Evolutionary conservation across 129 eudicot species (phyloP).

Genomic region (Deinandra increscens): DNA sequence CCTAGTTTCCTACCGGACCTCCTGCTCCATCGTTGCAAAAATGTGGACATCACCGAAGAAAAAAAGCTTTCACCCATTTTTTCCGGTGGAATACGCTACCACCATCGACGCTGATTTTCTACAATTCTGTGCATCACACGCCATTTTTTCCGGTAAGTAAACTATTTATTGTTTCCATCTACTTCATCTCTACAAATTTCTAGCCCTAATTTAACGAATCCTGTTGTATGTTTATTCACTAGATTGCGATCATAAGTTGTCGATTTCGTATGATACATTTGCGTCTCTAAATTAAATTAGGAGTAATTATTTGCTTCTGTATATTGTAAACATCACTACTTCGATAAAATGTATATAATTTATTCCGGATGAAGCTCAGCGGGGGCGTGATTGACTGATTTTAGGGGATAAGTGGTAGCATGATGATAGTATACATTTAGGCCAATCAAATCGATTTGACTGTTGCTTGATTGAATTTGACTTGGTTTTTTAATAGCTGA

Average conservation of each 20-base stretch:
- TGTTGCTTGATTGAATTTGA: not conserved
- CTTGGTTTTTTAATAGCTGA: not conserved
- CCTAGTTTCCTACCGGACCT: too few relatives aligned
- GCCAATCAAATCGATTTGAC: not conserved
- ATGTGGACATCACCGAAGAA: too few relatives aligned
- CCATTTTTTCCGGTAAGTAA: constrained; percentile 56
- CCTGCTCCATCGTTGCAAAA: too few relatives aligned
- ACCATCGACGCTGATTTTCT: constrained; percentile 54
- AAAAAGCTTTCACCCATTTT: too few relatives aligned
- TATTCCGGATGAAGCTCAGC: too few relatives aligned
- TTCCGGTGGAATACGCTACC: constrained; percentile 42
- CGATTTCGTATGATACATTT: not conserved
- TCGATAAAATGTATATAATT: too few relatives aligned
- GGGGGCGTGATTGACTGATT: too few relatives aligned
- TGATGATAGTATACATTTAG: not conserved
- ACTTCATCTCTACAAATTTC: not conserved
- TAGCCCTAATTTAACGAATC: constrained; percentile 19
- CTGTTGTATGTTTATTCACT: not conserved
- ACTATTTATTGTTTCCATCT: not conserved
- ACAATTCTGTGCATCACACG: constrained; percentile 66
- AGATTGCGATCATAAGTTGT: not conserved
- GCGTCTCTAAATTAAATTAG: too few relatives aligned
- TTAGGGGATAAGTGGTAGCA: too few relatives aligned
- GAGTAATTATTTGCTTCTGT: too few relatives aligned
- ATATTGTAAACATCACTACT: too few relatives aligned